These are phyloP conservation scores for Curvularia spicifera DNA, from an alignment of 2,329 filamentous ascomycete genomes.

Conservation along the genomic window DNA sequence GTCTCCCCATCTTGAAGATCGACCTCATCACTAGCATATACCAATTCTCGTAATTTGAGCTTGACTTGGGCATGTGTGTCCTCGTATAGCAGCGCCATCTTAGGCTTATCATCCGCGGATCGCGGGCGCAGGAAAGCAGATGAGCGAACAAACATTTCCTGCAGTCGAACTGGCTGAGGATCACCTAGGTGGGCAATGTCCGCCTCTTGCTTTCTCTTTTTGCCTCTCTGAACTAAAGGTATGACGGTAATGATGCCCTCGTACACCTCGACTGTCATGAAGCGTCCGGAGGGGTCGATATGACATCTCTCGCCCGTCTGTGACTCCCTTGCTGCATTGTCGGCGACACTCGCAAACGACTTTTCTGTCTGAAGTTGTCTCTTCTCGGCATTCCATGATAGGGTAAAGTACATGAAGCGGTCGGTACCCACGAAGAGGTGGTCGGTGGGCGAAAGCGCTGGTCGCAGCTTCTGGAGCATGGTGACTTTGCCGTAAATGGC, in stretches of 20 bases:
- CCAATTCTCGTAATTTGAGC: slow-evolving; percentile 62
- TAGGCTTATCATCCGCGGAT: slow-evolving; percentile 59
- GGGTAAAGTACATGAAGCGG: slow-evolving; percentile 86
- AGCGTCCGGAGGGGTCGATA: slow-evolving; percentile 78
- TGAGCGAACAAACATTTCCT: slow-evolving; percentile 71
- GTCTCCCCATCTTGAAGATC: slow-evolving; percentile 61
- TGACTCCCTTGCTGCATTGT: slow-evolving; percentile 71
- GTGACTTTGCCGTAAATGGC: slow-evolving; percentile 84
- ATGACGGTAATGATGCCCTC: slow-evolving; percentile 71
- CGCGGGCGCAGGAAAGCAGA: slow-evolving; percentile 69
- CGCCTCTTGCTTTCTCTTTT: slow-evolving; percentile 57
- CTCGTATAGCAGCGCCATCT: slow-evolving; percentile 69
- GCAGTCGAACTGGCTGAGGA: slow-evolving; percentile 66
- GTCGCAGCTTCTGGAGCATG: slow-evolving; percentile 80
- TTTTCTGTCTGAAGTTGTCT: slow-evolving; percentile 63
- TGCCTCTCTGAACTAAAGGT: slow-evolving; percentile 62
- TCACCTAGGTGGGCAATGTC: slow-evolving; percentile 65
- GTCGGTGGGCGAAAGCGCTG: slow-evolving; percentile 75
- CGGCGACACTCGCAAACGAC: slow-evolving; percentile 65
- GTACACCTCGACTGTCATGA: slow-evolving; percentile 71
- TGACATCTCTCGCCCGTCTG: slow-evolving; percentile 83
- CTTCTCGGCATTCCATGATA: slow-evolving; percentile 74
- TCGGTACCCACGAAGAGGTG: slow-evolving; percentile 93
- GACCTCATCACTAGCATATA: slow-evolving; percentile 59
- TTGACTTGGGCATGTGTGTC: slow-evolving; percentile 64